Base-by-base conservation (phyloP, 2,329 filamentous ascomycete genomes). In the Cladosporium halotolerans region DNA sequence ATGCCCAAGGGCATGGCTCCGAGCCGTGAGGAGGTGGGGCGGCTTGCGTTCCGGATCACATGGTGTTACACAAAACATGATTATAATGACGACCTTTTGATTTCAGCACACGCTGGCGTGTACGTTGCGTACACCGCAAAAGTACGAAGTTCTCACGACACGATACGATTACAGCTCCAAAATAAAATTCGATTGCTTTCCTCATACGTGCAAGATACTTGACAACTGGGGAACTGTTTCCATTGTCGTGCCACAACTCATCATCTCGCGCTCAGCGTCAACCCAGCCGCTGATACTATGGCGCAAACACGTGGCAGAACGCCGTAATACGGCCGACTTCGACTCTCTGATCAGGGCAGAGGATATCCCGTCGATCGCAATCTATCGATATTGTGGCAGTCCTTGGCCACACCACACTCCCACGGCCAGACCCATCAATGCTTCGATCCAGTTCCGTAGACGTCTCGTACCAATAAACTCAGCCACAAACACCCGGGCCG, bases 341-440 rank as follows among this genome's bases (percentile, higher is more conserved):
- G n/a, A 18, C 16, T 18, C 16, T 18, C 16, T 39, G 36, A 42
- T 42, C 39, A 4, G 16, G 9, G 16, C n/a, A 16, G 14, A 7
- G n/a, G 33, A 31, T 19, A 18, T 18, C 28, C 40, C 19, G 40
- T 19, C 44, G 48, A 51, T 51, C 48, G 18, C 32, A 43, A 51
- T 51, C 23, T 51, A 34, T 36, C 18, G 18, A 51, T 32, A 51
- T 51, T 51, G 48, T 51, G 48, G 48, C 48, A 28, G 48, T 3
- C 32, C 18, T 36, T 23, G 31, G 11, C 13, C 40, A 44, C 47
- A 14, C 19, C 31, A 44, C 32, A 34, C 28, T 16, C 31, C 48
- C 14, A 43, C 39, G 40, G 38, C 45, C 36, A 50, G 47, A 38
- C 48, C 48, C 39, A 28, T 33, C 14, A 43, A 10, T 38, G 10